Conservation (phyloP, 1,139 yeast species). For the Sugiyamaella paludigena region DNA sequence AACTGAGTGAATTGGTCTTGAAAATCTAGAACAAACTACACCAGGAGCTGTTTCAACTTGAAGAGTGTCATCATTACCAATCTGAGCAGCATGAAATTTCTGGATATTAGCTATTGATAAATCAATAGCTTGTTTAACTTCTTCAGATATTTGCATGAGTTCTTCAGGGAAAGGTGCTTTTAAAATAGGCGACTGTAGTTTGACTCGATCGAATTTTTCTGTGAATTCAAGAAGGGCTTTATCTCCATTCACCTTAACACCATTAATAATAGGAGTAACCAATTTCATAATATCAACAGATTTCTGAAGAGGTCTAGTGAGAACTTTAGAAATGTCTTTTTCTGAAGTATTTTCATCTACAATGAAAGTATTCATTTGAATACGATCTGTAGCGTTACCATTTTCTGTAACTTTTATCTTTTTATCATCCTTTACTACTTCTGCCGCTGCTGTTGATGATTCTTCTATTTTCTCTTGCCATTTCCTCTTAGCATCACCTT, state of each 20-base stretch:
- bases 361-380: slow-evolving; percentile 63
- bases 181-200: slow-evolving; percentile 66
- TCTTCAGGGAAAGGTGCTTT: slow-evolving; percentile 82
- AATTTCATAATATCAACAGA: slow-evolving; percentile 88
- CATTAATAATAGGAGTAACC: slow-evolving; percentile 83
- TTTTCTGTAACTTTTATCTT: slow-evolving; percentile 24
- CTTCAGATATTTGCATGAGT: slow-evolving; percentile 71
- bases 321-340: slow-evolving; percentile 54
- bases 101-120: slow-evolving; percentile 83
- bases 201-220: slow-evolving; percentile 84
- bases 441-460: slow-evolving; percentile 35
- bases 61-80: slow-evolving; percentile 52
- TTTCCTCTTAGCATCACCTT: slow-evolving; percentile 91
- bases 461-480: slow-evolving; percentile 42
- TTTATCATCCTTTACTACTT: slow-evolving; percentile 17
- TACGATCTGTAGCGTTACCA: slow-evolving; percentile 39
- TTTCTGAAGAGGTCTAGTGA: slow-evolving; percentile 87
- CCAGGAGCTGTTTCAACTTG: slow-evolving; percentile 95
- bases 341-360: slow-evolving; percentile 49
- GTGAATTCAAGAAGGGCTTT: slow-evolving; percentile 82
- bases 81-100: slow-evolving; percentile 92
- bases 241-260: slow-evolving; percentile 77
- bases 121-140: slow-evolving; percentile 82
- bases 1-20: slow-evolving; percentile 90
- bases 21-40: slow-evolving; percentile 88